These are phyloP conservation scores for Xylaria sp. DNA, from an alignment of 2,329 filamentous ascomycete species.

Conservation along the genomic window DNA sequence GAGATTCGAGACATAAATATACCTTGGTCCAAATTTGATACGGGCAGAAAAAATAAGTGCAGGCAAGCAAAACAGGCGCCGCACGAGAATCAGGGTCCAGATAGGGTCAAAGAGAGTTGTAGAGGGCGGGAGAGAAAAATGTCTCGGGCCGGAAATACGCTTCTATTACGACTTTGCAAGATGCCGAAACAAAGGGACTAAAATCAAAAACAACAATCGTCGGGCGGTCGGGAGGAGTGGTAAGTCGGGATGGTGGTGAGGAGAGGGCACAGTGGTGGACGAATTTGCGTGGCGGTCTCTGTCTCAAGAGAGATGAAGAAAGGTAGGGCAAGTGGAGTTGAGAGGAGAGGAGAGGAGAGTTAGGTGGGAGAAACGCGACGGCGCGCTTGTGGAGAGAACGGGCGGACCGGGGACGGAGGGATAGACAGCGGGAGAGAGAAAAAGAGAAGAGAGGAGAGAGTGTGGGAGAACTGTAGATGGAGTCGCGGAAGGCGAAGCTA, in stretches of 20 bases:
- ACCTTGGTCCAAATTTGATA: conserved; percentile 34
- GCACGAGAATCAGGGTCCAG: conserved; percentile 31
- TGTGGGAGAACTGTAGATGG: not conserved
- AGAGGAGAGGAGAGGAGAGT: not conserved
- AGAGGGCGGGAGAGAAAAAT: conserved; percentile 17
- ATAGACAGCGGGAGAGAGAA: too few relatives aligned
- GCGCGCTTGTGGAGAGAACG: conserved; percentile 10
- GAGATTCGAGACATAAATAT: conserved; percentile 17
- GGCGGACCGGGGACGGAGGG: not conserved
- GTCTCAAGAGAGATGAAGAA: conserved; percentile 10
- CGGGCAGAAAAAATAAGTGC: conserved; percentile 22
- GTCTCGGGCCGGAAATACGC: conserved; percentile 33
- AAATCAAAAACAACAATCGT: conserved; percentile 18
- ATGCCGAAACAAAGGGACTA: conserved; percentile 27
- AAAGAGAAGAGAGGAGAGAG: conserved; percentile 4
- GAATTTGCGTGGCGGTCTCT: conserved; percentile 10
- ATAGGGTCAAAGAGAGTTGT: conserved; percentile 31
- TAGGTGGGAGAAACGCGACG: conserved; percentile 23
- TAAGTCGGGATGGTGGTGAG: conserved; percentile 7
- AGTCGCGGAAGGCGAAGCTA: conserved; percentile 9
- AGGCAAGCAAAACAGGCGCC: conserved; percentile 36
- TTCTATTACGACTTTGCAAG: conserved; percentile 19
- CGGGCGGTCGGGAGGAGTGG: not conserved
- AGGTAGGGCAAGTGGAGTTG: conserved; percentile 30
- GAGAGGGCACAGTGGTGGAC: conserved; percentile 12